These are phyloP conservation scores for Bolboschoenoplectus hybrid DNA, from an alignment of 202 grass and related monocot species.

Conservation along the genomic window DNA sequence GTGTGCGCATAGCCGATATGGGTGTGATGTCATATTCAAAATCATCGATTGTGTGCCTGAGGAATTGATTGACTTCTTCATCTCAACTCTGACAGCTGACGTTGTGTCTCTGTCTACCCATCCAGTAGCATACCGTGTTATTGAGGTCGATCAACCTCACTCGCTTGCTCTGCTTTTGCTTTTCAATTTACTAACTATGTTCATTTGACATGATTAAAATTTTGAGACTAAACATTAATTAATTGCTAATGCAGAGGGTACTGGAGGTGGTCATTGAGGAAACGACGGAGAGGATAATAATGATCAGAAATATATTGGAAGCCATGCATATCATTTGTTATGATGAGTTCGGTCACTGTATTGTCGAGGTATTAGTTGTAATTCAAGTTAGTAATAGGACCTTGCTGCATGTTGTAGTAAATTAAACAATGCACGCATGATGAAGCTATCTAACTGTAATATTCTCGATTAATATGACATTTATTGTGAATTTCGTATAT, in stretches of 20 bases:
- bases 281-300: background rate
- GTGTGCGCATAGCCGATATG: background rate
- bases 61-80: background rate
- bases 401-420: background rate
- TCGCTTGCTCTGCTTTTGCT: background rate
- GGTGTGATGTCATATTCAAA: background rate
- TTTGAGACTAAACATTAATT: background rate
- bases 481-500: background rate
- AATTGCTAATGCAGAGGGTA: background rate
- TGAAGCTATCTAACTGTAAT: background rate
- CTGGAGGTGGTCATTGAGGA: background rate
- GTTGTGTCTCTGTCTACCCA: background rate
- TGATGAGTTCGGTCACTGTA: background rate
- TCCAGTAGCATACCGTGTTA: background rate
- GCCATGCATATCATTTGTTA: background rate
- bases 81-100: background rate
- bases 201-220: background rate
- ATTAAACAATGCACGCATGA: background rate
- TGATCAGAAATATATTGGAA: background rate
- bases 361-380: background rate
- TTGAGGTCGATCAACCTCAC: background rate
- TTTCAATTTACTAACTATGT: background rate
- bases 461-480: background rate
- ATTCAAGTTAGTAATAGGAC: background rate
- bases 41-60: slow-evolving; percentile 1